Evolutionary conservation across 495 filamentous ascomycete genomes (phyloP).

Genomic region (Evansstolkia leycettana): DNA sequence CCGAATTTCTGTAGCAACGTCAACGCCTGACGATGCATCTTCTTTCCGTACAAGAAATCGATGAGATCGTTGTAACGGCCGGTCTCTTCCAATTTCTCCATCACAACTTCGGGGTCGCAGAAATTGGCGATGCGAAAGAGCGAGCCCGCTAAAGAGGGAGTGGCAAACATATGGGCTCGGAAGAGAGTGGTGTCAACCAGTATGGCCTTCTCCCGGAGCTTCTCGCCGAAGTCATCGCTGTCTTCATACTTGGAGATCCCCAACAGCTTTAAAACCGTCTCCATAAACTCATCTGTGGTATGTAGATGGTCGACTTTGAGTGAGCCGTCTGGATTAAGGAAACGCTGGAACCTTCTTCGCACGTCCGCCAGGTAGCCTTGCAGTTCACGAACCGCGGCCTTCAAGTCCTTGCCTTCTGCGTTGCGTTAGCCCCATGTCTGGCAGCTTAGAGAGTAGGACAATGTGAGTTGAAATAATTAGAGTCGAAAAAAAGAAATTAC

Average conservation of each 20-base stretch:
- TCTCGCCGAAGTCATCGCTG: slow-evolving; percentile 52
- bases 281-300: slow-evolving; percentile 34
- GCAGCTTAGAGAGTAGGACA: slow-evolving; percentile 1
- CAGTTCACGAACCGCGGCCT: slow-evolving; percentile 65
- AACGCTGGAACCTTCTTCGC: slow-evolving; percentile 66
- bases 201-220: slow-evolving; percentile 60
- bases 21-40: slow-evolving; percentile 77
- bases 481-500: neutral
- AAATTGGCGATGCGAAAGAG: slow-evolving; percentile 96
- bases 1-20: slow-evolving; percentile 77
- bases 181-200: slow-evolving; percentile 92
- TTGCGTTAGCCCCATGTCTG: neutral
- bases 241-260: slow-evolving; percentile 30
- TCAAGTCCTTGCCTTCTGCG: slow-evolving; percentile 66
- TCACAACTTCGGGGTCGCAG: slow-evolving; percentile 90
- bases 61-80: slow-evolving; percentile 88
- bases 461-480: neutral
- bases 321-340: slow-evolving; percentile 63
- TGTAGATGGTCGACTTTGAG: slow-evolving; percentile 46
- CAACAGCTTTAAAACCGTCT: slow-evolving; percentile 31
- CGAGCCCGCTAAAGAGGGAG: slow-evolving; percentile 71
- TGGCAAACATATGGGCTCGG: slow-evolving; percentile 81
- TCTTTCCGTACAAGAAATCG: slow-evolving; percentile 94
- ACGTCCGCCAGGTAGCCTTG: slow-evolving; percentile 78
- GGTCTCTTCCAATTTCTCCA: slow-evolving; percentile 78